Conservation (phyloP, 805 yeast genomes). For the Candida manassasensis region DNA sequence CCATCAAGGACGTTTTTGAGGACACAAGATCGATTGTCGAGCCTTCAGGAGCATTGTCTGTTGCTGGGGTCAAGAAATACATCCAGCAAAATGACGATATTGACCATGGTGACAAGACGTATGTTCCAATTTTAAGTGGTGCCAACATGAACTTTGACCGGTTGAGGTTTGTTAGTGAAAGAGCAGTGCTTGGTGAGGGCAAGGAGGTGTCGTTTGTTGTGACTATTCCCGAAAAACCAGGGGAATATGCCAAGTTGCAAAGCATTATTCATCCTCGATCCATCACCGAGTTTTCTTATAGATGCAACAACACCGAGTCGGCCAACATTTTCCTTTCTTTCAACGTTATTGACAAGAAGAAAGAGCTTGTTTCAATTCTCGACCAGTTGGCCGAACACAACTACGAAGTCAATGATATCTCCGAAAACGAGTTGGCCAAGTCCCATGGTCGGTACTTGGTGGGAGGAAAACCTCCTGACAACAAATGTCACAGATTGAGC, state of each 20-base stretch:
- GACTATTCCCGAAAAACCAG: conserved; percentile 89
- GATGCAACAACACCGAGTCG: conserved; percentile 49
- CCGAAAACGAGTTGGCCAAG: conserved; percentile 92
- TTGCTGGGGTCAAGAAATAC: conserved; percentile 90
- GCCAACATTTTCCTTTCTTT: conserved; percentile 90
- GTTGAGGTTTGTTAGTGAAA: conserved; percentile 89
- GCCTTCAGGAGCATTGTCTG: conserved; percentile 95
- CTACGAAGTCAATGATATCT: conserved; percentile 68
- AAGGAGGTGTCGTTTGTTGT: conserved; percentile 89
- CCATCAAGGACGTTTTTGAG: conserved; percentile 92
- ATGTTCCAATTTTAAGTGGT: conserved; percentile 85
- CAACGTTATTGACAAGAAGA: conserved; percentile 69
- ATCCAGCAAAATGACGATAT: conserved; percentile 62
- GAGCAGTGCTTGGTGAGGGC: conserved; percentile 98
- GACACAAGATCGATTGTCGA: conserved; percentile 93
- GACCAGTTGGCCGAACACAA: conserved; percentile 61
- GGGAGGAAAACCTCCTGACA: conserved; percentile 65
- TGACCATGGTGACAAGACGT: conserved; percentile 65
- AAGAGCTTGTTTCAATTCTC: conserved; percentile 65
- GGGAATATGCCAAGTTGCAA: conserved; percentile 78
- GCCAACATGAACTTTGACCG: conserved; percentile 99
- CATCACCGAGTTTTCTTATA: conserved; percentile 91
- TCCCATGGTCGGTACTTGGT: conserved; percentile 94
- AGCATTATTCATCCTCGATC: conserved; percentile 77
- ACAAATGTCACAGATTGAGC: conserved; percentile 38